Base-by-base conservation (phyloP, 345 rosid species). In the Brassica cretica region DNA sequence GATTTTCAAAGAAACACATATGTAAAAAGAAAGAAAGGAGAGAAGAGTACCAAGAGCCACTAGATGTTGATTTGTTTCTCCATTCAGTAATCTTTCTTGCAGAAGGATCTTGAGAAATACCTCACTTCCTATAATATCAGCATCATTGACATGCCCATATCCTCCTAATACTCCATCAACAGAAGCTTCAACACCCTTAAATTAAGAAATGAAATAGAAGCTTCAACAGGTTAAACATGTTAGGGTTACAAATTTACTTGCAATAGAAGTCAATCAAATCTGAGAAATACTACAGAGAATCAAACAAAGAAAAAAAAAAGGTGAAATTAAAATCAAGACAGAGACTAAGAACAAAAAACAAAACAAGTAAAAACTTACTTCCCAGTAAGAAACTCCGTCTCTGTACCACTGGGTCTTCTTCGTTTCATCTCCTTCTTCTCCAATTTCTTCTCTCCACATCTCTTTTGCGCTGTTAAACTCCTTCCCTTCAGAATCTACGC, bases 131-230 rank as follows among this genome's bases (percentile, higher is more conserved):
- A 83, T 84, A 2, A 93, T 82, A 79, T 95, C 99, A 39, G 85
- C 88, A 19, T 90, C 94, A 75, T 90, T 90, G 21, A 95, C 94
- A 76, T 76, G 88, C 0, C 94, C 98, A 65, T 88, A 95, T 35
- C 98, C 99, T 67, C 98, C 99, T 80, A 95, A 82, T 6, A 95
- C 98, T 68, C 99, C 99, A 78, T 95, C 88, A 59, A 88, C 90
- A 5, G 94, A 89, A 6, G 99, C 98, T 84, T 95, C 97, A 75
- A 95, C 98, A 55, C 93, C 96, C 98, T 93, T 77, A 1, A n/a
- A 80, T 32, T 30, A 66, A 64, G 6, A 49, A 55, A 70, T 2
- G 63, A 29, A 76, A 46, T 11, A 46, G 1, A 11, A 44, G 10
- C 58, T 68, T 30, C 24, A 21, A 27, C 30, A 9, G 3, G 15